A percentile compares a stretch with the other conserved stretches of the same genome.
phyloP scores from a whole-genome alignment of 345 rosid species.

The Sonneratia caseolaris region DNA sequence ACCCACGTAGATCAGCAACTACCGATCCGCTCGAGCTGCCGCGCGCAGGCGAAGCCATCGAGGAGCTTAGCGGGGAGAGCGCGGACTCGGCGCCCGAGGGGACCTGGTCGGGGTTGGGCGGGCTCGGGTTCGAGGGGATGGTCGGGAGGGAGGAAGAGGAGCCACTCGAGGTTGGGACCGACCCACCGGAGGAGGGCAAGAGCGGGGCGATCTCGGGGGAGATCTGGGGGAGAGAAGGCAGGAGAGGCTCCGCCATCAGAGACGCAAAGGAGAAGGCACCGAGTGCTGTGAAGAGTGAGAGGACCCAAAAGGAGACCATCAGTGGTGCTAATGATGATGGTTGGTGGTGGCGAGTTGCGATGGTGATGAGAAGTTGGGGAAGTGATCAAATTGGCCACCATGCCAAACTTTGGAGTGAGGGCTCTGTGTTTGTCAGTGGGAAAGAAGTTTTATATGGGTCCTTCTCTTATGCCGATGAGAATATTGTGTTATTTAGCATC shows the following conservation, averaged over 20 bases:
- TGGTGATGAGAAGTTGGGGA: background rate
- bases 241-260: slow-evolving; percentile 19
- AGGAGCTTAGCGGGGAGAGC: slow-evolving; percentile 33
- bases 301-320: background rate
- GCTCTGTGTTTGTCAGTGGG: background rate
- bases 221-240: slow-evolving; percentile 35
- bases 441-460: background rate
- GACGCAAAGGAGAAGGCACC: slow-evolving; percentile 24
- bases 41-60: slow-evolving; percentile 33
- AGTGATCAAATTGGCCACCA: background rate
- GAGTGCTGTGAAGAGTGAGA: background rate
- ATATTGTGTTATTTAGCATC: no score
- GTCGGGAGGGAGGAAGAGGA: slow-evolving; percentile 49
- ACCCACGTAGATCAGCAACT: background rate
- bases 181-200: slow-evolving; percentile 57
- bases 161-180: slow-evolving; percentile 31
- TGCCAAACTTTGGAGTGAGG: background rate
- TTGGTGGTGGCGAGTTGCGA: no score
- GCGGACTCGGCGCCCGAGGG: slow-evolving; percentile 23
- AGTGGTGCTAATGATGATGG: background rate
- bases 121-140: slow-evolving; percentile 71
- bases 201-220: slow-evolving; percentile 79
- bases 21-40: slow-evolving; percentile 5
- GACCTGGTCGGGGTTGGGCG: slow-evolving; percentile 62
- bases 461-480: no score